Evolutionary conservation across 1,284 basidiomycete species (phyloP), one percentile per base, ranked within the genome.

Genomic region (Heterobasidion irregulare): DNA sequence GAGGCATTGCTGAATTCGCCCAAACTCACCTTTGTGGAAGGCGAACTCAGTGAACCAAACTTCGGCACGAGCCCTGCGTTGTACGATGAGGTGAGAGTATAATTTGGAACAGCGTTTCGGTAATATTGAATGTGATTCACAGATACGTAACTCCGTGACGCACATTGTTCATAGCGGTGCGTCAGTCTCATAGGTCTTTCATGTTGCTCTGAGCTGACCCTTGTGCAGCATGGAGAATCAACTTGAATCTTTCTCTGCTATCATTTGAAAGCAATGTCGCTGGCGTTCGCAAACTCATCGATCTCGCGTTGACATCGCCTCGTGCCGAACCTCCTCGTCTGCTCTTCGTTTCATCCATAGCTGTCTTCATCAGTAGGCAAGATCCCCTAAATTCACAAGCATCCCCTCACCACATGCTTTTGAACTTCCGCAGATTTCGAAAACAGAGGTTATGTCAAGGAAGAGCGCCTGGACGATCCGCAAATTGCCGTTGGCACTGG

Each of bases 91-190:
- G 34, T 36, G 68, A 50, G 36, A n/a, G 38, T 12, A 41, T 41
- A 12, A 41, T 41, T 26, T 5, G 26, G 26, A 26, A 26, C 26
- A 5, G 26, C 5, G 4, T 26, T 26, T 26, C 26, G 26, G 26
- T 26, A 26, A 26, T 26, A 26, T 26, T 26, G 26, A 26, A 26
- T 26, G 26, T 5, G 26, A 5, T 5, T 26, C 35, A 33, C 16
- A 66, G 62, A 62, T 67, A 16, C 57, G 57, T 16, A 53, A 47
- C n/a, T 62, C 62, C 7, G 63, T 68, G 15, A 72, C 70, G 1
- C 63, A 65, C 46, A 67, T 73, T 53, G 61, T 72, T 10, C 69
- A 73, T 58, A 72, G 65, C 47, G 72, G 70, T 67, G 59, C 35
- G 61, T 50, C 8, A 10, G 2, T 18, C 6, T 2, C 46, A 6